Percentiles rank a stretch among this genome's conserved stretches.
Conservation (phyloP, 305 asterid genomes). For the Ajuga reptans region DNA sequence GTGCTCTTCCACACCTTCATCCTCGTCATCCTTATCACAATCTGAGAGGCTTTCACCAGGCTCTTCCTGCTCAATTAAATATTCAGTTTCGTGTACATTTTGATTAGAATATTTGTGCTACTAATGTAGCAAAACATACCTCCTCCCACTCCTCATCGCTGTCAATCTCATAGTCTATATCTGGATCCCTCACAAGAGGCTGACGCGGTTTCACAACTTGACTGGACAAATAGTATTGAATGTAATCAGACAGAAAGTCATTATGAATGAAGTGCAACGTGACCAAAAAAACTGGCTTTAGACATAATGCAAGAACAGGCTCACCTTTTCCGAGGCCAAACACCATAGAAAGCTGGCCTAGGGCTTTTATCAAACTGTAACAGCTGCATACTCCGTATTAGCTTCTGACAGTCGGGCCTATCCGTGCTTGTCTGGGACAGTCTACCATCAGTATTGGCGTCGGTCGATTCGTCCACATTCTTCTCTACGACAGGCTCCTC, state of each 20-base stretch:
- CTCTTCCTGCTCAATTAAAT: conserved; percentile 55
- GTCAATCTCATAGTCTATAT: conserved; percentile 69
- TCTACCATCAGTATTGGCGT: conserved; percentile 16
- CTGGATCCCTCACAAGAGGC: conserved; percentile 58
- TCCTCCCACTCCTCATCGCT: conserved; percentile 95
- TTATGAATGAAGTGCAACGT: not conserved
- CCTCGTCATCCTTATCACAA: conserved; percentile 73
- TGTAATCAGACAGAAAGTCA: not conserved
- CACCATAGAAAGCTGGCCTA: conserved; percentile 79
- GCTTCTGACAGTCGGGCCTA: conserved; percentile 24
- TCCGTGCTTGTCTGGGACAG: conserved; percentile 23
- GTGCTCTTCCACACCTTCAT: conserved; percentile 47
- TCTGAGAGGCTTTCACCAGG: conserved; percentile 92
- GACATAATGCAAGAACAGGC: not conserved
- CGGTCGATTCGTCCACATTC: conserved; percentile 39
- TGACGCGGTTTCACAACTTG: conserved; percentile 40
- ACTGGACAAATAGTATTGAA: conserved; percentile 35
- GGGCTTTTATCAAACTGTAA: conserved; percentile 76
- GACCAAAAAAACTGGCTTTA: not conserved
- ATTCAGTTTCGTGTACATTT: conserved; percentile 13
- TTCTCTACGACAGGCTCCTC: conserved; percentile 46
- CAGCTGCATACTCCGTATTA: conserved; percentile 34
- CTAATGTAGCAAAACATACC: conserved; percentile 34
- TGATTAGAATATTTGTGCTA: conserved; percentile 6
- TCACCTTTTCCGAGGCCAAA: conserved; percentile 64